Conservation (phyloP, 208 protist genomes). For the Histomonas meleagridis region DNA sequence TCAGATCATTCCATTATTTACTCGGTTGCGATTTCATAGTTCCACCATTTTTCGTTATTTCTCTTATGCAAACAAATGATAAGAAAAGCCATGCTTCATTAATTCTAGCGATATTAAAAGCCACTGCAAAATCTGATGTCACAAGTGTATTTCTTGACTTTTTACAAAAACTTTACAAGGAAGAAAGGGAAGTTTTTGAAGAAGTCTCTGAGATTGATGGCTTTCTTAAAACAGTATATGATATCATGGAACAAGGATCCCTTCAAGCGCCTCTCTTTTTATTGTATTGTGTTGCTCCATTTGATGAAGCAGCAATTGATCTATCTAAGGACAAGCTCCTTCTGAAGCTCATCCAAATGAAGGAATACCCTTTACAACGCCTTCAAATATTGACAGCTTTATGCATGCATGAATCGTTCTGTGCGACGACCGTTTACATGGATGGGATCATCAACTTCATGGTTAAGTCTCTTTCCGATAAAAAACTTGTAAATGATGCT, state of each 20-base stretch:
- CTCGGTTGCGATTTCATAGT: neutral
- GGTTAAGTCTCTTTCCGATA: neutral
- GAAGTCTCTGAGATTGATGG: neutral
- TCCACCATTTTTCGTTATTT: neutral
- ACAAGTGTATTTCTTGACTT: neutral
- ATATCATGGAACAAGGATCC: neutral
- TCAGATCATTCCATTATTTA: neutral
- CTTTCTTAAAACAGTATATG: neutral
- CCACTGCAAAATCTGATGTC: neutral
- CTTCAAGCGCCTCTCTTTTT: neutral
- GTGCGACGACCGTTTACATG: neutral
- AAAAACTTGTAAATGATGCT: neutral
- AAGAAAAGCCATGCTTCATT: neutral
- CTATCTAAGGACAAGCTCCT: neutral
- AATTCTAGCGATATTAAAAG: neutral
- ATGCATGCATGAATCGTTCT: neutral
- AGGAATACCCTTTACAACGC: neutral
- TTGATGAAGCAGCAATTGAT: neutral
- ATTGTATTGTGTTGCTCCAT: neutral
- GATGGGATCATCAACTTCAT: neutral
- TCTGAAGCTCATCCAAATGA: neutral
- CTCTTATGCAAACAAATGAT: neutral
- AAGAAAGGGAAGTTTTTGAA: neutral
- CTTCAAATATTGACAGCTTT: conserved; percentile 22
- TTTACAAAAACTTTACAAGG: neutral